Percentiles rank a stretch among this genome's conserved stretches.
Conservation (phyloP, 2,329 filamentous ascomycete genomes). For the Westerdykella ornata region DNA sequence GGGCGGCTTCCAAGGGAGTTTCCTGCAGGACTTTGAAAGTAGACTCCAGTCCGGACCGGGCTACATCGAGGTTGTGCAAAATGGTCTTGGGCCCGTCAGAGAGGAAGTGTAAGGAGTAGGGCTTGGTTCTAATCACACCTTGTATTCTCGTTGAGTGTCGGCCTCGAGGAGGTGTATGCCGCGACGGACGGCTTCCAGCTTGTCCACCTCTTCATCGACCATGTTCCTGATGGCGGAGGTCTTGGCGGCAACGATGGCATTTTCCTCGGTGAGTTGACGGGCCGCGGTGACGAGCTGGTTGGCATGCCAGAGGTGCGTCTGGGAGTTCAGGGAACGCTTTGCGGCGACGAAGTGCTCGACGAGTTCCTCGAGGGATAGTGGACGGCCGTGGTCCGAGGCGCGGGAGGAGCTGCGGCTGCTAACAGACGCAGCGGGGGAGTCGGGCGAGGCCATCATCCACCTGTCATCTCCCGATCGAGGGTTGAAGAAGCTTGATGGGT, state of each 20-base stretch:
- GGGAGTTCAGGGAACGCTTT: slow-evolving; percentile 79
- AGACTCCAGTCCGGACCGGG: slow-evolving; percentile 57
- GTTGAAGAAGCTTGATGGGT: neutral
- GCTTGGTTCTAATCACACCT: slow-evolving; percentile 26
- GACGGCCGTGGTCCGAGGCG: slow-evolving; percentile 24
- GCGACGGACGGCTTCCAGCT: slow-evolving; percentile 39
- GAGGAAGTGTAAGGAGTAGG: neutral
- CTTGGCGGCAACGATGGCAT: slow-evolving; percentile 58
- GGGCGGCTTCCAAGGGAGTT: slow-evolving; percentile 57
- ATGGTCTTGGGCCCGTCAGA: slow-evolving; percentile 40
- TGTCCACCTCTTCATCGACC: slow-evolving; percentile 41
- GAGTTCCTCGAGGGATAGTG: slow-evolving; percentile 61
- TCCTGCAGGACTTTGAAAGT: slow-evolving; percentile 60
- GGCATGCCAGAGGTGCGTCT: slow-evolving; percentile 74
- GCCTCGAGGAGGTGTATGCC: slow-evolving; percentile 40
- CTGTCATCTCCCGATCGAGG: neutral
- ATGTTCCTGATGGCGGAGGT: slow-evolving; percentile 40
- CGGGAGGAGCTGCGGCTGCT: slow-evolving; percentile 25
- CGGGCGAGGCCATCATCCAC: slow-evolving; percentile 32
- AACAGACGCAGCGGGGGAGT: slow-evolving; percentile 38
- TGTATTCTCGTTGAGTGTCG: slow-evolving; percentile 41
- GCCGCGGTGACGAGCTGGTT: slow-evolving; percentile 78
- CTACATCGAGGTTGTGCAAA: slow-evolving; percentile 59
- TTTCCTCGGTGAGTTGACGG: slow-evolving; percentile 69
- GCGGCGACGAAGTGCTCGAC: slow-evolving; percentile 79